Base-by-base conservation (phyloP, 306 rosid species). In the Parietaria judaica region DNA sequence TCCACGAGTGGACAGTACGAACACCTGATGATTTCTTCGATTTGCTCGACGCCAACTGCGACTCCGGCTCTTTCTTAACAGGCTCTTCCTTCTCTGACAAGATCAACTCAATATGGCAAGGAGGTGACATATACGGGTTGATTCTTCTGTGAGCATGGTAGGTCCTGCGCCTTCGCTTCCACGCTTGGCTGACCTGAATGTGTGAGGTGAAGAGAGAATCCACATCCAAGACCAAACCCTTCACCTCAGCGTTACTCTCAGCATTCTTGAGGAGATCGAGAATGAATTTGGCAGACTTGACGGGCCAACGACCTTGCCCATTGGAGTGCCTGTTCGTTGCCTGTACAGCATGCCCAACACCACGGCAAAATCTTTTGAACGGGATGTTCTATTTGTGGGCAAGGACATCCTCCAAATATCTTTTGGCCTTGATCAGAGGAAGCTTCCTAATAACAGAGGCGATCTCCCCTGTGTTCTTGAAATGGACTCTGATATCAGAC, bases 291-390 rank as follows among this genome's bases (percentile, higher is more conserved):
- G 98, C 96, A 16, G 98, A 91, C 56, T 91, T 88, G 14, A 72
- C 89, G 3, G 97, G 97, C 97, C 96, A 91, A 14, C 97, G 91
- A 14, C 97, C 96, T 65, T 91, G 97, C 8, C 98, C 98, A 67
- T 91, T 88, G 14, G 96, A 91, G 65, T 91, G 96, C 54, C 96
- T 83, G 61, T 72, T 91, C 76, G 88, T 91, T 3, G 98, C 95
- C 83, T 91, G 98, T 36, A 95, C 96, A 1, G 95, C 85, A 69
- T 95, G 84, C 2, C 98, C 98, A 58, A 91, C 96, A 61, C 96
- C 98, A 44, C 98, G 12, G 17, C 96, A 91, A 56, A 91, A 91
- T 6, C 95, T 82, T 36, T 92, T 55, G 76, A 91, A 91, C 36
- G 96, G 98, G 51, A 91, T 91, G 31, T 96, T 95, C 71, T 91